These are phyloP conservation scores for Mucor lusitanicus DNA, from an alignment of 371 early-diverging fungal genomes.

Conservation along the genomic window DNA sequence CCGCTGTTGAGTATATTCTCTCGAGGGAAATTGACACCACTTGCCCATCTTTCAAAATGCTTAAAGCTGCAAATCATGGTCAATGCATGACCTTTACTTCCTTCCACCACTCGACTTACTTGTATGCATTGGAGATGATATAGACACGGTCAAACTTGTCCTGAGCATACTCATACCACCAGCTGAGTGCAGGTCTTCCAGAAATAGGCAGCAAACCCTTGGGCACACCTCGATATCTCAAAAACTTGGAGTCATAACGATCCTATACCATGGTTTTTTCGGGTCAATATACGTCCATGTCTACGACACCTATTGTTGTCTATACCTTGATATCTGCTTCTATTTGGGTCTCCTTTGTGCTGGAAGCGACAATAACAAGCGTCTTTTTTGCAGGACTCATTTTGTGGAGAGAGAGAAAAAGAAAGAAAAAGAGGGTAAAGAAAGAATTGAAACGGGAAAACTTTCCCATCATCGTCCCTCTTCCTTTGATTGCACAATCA, in stretches of 20 bases:
- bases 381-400: background rate
- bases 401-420: too few relatives aligned
- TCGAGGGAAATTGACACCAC: constrained; percentile 34
- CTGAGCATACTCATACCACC: constrained; percentile 38
- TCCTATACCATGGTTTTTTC: background rate
- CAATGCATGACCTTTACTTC: background rate
- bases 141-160: constrained; percentile 25
- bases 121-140: constrained; percentile 50
- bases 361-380: background rate
- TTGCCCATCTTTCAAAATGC: constrained; percentile 51
- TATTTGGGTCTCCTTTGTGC: background rate
- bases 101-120: constrained; percentile 21
- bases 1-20: constrained; percentile 44
- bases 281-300: background rate
- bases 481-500: background rate
- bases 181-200: constrained; percentile 41
- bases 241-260: constrained; percentile 22
- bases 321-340: background rate
- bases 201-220: constrained; percentile 47
- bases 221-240: constrained; percentile 38
- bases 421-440: background rate
- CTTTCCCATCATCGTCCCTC: background rate
- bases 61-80: constrained; percentile 33
- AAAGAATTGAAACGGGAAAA: background rate
- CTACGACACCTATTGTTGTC: too few relatives aligned